Percentiles rank a stretch among this genome's conserved stretches.
phyloP scores from a whole-genome alignment of 2,329 filamentous ascomycete genomes.

The Penicillium frequentans region DNA sequence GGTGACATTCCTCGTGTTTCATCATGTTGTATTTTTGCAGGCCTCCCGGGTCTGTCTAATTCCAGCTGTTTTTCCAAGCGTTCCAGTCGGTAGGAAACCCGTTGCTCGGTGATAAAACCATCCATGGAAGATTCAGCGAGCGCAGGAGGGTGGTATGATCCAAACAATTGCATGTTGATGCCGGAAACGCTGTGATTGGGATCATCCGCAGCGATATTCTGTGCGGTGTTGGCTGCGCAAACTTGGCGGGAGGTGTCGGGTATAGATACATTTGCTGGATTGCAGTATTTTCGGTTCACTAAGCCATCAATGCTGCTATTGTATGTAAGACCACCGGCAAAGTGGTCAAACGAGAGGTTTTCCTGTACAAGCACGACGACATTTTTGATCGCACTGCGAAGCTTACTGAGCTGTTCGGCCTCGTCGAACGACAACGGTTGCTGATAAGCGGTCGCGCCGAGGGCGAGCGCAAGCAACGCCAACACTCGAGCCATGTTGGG shows the following conservation, averaged over 20 bases:
- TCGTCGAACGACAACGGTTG: neutral
- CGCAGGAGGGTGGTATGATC: slow-evolving; percentile 36
- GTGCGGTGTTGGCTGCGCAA: slow-evolving; percentile 31
- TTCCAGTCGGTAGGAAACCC: slow-evolving; percentile 28
- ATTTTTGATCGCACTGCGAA: slow-evolving; percentile 42
- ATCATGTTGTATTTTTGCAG: neutral
- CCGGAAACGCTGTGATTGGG: slow-evolving; percentile 47
- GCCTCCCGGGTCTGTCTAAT: neutral
- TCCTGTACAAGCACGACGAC: slow-evolving; percentile 50
- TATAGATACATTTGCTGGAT: slow-evolving; percentile 36
- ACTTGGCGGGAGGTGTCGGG: slow-evolving; percentile 27
- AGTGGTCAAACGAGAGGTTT: slow-evolving; percentile 44
- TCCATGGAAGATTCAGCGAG: slow-evolving; percentile 34
- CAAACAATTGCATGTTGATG: slow-evolving; percentile 45
- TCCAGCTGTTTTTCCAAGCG: neutral
- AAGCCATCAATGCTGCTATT: slow-evolving; percentile 38
- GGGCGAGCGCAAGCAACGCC: neutral
- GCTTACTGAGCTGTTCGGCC: neutral
- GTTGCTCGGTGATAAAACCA: slow-evolving; percentile 47
- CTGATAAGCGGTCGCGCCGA: neutral
- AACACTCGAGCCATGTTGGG: neutral
- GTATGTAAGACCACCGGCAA: slow-evolving; percentile 43
- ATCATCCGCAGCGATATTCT: slow-evolving; percentile 42
- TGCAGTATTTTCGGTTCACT: slow-evolving; percentile 36
- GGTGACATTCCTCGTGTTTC: neutral